Evolutionary conservation across 2,329 filamentous ascomycete species (phyloP), one percentile per base, ranked within the genome.

Genomic region (Colletotrichum incanum): DNA sequence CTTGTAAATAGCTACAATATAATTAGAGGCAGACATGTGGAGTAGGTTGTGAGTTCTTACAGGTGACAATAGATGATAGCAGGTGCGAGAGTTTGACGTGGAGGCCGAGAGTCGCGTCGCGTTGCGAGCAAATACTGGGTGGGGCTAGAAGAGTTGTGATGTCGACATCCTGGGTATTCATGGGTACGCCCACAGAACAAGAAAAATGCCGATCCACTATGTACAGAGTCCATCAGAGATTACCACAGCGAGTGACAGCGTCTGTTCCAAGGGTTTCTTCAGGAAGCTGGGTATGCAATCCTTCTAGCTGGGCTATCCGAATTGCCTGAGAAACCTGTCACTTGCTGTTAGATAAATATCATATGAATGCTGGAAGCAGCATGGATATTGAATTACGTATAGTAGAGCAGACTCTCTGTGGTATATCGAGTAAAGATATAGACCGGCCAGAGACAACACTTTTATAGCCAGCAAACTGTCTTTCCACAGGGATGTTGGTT

Each of bases 191-290:
- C 0, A 84, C 11, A 0, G 82, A 84, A 0, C 80, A 81, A 0
- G 81, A 84, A 45, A 84, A 81, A 28, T 84, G 80, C 0, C 80
- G 77, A 34, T 84, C 82, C 76, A 83, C 81, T 23, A 82, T 82
- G 50, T 84, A 84, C 5, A 83, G 62, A 0, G 82, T 82, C 82
- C 83, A 83, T 83, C 83, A 85, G 2, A 84, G 73, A 67, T 80
- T 79, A 1, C 81, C 80, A 52, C 81, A 84, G 0, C 77, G 76
- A 0, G 75, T 73, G 0, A 83, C 77, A 0, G 79, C 81, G 18
- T 77, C 76, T 7, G 68, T 49, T 0, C 80, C 80, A 0, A 84
- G 77, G 34, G 80, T 80, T 2, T 77, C 75, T 34, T 83, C 81
- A 0, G 82, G 82, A 0, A 85, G 76, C 26, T 83, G 78, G 0